phyloP scores from a whole-genome alignment of 2,329 filamentous ascomycete genomes.

The Ophiostoma pallidulum region DNA sequence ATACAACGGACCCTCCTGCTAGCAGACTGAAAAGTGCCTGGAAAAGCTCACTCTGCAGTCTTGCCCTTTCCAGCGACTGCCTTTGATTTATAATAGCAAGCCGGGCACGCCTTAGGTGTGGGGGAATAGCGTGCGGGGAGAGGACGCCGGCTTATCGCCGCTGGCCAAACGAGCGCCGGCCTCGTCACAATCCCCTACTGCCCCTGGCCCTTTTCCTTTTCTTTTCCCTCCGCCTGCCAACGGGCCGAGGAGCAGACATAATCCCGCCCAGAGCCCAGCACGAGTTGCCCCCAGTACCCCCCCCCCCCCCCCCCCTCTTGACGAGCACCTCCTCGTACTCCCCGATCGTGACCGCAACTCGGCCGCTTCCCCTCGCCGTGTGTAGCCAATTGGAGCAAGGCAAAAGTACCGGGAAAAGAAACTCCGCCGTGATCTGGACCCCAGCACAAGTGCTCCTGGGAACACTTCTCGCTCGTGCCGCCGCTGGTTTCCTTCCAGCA shows the following conservation, averaged over 20 bases:
- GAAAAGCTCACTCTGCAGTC: too few relatives aligned
- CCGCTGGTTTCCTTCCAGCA: too few relatives aligned
- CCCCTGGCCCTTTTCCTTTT: background rate
- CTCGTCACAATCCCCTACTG: background rate
- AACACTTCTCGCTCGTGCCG: too few relatives aligned
- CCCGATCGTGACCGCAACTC: conserved; percentile 1
- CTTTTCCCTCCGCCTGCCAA: background rate
- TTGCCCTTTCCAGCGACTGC: background rate
- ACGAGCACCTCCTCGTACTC: too few relatives aligned
- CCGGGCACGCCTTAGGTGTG: background rate
- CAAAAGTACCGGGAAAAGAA: conserved; percentile 3
- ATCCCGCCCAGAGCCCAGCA: too few relatives aligned
- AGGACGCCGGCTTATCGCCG: conserved; percentile 1
- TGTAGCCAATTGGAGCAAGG: conserved; percentile 1
- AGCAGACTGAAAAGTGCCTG: too few relatives aligned
- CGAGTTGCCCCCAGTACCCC: too few relatives aligned
- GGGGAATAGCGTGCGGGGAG: too few relatives aligned
- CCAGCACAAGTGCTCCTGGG: too few relatives aligned
- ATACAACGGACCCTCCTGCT: too few relatives aligned
- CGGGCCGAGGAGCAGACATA: too few relatives aligned
- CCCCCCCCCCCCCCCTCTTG: too few relatives aligned
- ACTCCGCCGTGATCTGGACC: background rate
- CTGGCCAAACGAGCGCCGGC: background rate
- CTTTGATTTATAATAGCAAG: conserved; percentile 5
- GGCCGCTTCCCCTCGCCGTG: background rate